phyloP scores from a whole-genome alignment of 2,329 filamentous ascomycete species.

The Cercospora canescens region DNA sequence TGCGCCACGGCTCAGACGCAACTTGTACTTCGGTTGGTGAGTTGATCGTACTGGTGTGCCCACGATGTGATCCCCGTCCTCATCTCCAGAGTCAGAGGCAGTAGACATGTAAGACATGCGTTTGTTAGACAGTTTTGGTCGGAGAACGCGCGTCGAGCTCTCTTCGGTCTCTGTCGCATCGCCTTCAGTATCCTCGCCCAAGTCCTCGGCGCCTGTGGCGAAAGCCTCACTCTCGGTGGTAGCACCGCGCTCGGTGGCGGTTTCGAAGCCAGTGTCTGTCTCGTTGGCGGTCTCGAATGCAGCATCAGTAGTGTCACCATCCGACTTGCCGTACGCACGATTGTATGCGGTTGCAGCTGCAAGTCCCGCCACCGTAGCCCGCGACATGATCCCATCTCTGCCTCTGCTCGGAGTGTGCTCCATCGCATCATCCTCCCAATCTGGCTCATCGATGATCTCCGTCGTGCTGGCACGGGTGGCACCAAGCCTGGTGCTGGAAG shows the following conservation, averaged over 20 bases:
- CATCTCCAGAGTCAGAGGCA: conserved; percentile 80
- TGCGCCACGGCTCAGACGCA: conserved; percentile 65
- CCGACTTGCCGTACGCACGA: conserved; percentile 49
- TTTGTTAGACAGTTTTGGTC: conserved; percentile 41
- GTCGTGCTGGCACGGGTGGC: conserved; percentile 71
- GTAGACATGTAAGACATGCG: conserved; percentile 79
- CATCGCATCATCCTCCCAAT: conserved; percentile 83
- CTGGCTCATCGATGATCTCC: conserved; percentile 75
- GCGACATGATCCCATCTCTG: conserved; percentile 24
- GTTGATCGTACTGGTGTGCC: conserved; percentile 65
- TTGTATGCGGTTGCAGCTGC: conserved; percentile 68
- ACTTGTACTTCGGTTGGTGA: conserved; percentile 68
- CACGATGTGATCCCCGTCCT: conserved; percentile 57
- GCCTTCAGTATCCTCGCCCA: conserved; percentile 66
- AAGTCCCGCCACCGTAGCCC: conserved; percentile 37
- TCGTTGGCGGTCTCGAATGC: conserved; percentile 75
- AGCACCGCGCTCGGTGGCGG: conserved; percentile 71
- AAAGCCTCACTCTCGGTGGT: conserved; percentile 83
- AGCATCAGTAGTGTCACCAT: conserved; percentile 60
- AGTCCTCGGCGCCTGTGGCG: conserved; percentile 82
- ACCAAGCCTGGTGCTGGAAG: conserved; percentile 70
- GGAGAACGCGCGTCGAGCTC: conserved; percentile 26
- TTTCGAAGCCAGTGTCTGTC: conserved; percentile 64
- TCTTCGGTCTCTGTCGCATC: conserved; percentile 85
- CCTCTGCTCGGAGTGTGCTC: conserved; percentile 58